A percentile compares a stretch with the other conserved stretches of the same genome.
These are phyloP conservation scores for Echites panduratus DNA, from an alignment of 257 asterid species.

Conservation along the genomic window DNA sequence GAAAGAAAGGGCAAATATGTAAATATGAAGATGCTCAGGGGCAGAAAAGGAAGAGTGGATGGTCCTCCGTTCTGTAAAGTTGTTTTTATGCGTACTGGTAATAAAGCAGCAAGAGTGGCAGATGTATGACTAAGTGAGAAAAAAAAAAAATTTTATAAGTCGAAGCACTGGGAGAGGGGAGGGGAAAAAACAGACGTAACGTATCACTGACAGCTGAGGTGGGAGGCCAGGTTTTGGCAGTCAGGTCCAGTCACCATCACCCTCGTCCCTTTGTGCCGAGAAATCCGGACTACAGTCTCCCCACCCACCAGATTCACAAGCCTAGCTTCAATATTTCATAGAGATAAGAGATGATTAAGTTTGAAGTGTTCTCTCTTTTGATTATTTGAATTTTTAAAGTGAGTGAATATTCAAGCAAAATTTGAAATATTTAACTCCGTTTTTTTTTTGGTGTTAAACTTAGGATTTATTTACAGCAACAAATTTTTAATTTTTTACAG, in stretches of 20 bases:
- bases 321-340: no score
- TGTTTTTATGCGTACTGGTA: background rate
- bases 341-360: no score
- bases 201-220: conserved; percentile 59
- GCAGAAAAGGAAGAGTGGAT: background rate
- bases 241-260: conserved; percentile 59
- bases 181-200: conserved; percentile 60
- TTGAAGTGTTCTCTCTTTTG: no score
- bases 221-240: conserved; percentile 23
- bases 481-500: no score
- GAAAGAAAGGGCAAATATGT: background rate
- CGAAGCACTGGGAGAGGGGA: background rate
- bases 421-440: no score
- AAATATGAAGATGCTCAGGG: background rate
- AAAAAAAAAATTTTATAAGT: background rate
- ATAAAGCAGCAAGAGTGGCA: background rate
- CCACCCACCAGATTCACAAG: background rate
- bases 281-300: conserved; percentile 75
- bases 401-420: no score
- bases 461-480: no score
- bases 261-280: conserved; percentile 79
- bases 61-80: conserved; percentile 6
- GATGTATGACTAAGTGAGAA: background rate
- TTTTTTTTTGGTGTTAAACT: no score
- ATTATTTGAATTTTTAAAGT: no score